Evolutionary conservation across 1,284 basidiomycete species (phyloP), one percentile per base, ranked within the genome.

Genomic region (Malassezia globosa): DNA sequence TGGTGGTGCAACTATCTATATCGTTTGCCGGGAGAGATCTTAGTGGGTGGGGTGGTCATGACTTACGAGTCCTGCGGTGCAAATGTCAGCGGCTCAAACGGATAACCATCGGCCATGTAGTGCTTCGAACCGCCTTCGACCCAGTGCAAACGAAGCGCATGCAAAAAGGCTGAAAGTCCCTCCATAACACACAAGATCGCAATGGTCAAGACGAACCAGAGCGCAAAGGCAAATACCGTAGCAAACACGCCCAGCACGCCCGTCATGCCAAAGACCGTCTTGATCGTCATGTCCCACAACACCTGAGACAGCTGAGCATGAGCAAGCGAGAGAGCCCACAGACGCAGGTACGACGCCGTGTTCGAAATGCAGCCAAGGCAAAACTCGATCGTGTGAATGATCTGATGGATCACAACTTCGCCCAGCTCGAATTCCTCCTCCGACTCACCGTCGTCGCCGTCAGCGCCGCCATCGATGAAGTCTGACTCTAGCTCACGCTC

Each of bases 351-450:
- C 19, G 90, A 96, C 7, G 92, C 94, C 2, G 94, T 99, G 75
- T 99, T 95, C 58, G 94, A 97, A 71, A 99, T 95, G 74, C 92
- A 95, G 18, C 90, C 82, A 31, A 97, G 80, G 72, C 92, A 96
- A 77, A 96, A 97, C 76, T 97, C 94, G 50, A 61, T 61, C 24
- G 62, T 61, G 55, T 66, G 56, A 38, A 97, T 97, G 58, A 94
- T 78, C 73, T 96, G 92, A 75, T 97, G 89, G 53, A 97, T 87
- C 35, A 94, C 80, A 41, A 95, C 81, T 74, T 97, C 92, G 67
- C 88, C 79, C 73, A 96, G 87, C 69, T 95, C 89, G 72, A 78
- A 79, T 27, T 62, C 59, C 58, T 76, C 73, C 42, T 76, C 76
- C 37, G 76, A 76, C 25, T 76, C 74, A 37, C 63, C 82, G 45